Evolutionary conservation across 2,329 filamentous ascomycete genomes (phyloP), one percentile per base, ranked within the genome.

Genomic region (Bipolaris cookei): DNA sequence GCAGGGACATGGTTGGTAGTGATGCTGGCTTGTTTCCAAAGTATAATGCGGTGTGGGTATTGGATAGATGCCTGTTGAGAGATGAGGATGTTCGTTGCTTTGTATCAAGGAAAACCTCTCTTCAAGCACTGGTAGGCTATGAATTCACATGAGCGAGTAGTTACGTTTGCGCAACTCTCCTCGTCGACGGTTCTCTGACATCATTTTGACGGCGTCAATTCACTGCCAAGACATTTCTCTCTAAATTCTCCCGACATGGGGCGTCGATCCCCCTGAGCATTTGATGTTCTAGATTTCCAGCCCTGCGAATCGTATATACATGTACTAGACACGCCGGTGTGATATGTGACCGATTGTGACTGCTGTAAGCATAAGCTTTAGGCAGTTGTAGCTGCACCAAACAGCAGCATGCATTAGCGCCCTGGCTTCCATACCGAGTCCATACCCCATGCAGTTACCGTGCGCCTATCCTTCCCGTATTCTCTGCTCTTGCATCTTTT

Each of bases 191-290:
- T 16, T 14, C 11, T 42, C 34, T 66, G 56, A 66, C 57, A 58
- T 64, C 63, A 67, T 65, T 14, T 51, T 67, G 56, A 67, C 63
- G 37, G 44, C 51, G 34, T 58, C 32, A 10, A 10, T 21, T 38
- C 10, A 16, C 8, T 14, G 14, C n/a, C 5, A 6, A 32, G 14
- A 23, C 6, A 6, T 20, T 6, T 34, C 7, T 16, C 23, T 14
- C 11, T 8, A 3, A 1, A 13, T 10, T 21, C 20, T 20, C 7
- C 6, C 7, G 13, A 21, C 28, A 45, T 14, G 20, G 25, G 7
- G 2, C 18, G 14, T 46, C n/a, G 11, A 34, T 7, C 16, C 23
- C 2, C 0, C 14, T 7, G 1, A 3, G 4, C 28, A 23, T 8
- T 13, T 7, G n/a, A 7, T 21, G 28, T 34, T 6, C 23, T 20